Evolutionary conservation across 1,284 basidiomycete species (phyloP).

Genomic region (Athelia sp.): DNA sequence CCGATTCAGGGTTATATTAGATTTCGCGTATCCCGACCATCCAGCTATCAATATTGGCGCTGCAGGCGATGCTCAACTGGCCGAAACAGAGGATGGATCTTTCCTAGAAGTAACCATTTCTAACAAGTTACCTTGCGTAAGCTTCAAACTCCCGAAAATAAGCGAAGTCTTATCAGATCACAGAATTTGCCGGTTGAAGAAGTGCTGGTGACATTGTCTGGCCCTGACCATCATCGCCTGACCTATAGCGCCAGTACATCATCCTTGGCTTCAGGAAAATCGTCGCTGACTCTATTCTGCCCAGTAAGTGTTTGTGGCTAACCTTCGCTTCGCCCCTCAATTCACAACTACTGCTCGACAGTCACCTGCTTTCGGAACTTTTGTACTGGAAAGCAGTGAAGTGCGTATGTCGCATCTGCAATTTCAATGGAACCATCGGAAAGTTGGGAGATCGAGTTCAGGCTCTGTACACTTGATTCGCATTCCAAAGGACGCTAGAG

Average conservation of each 20-base stretch:
- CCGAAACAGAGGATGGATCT: constrained; percentile 60
- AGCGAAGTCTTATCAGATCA: constrained; percentile 7
- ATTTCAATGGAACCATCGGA: constrained; percentile 53
- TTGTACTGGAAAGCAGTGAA: constrained; percentile 55
- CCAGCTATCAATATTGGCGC: constrained; percentile 55
- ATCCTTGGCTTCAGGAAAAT: constrained; percentile 47
- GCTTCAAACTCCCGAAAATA: constrained; percentile 18
- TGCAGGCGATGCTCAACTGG: constrained; percentile 37
- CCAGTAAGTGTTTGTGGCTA: constrained; percentile 43
- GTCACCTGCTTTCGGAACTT: constrained; percentile 63
- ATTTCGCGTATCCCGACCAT: constrained; percentile 63
- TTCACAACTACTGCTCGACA: constrained; percentile 31
- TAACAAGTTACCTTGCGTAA: constrained; percentile 72
- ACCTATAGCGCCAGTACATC: constrained; percentile 37
- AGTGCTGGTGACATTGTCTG: constrained; percentile 44
- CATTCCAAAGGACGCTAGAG: constrained; percentile 54
- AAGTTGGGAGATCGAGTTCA: constrained; percentile 22
- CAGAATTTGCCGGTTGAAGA: constrained; percentile 48
- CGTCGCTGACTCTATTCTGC: constrained; percentile 55
- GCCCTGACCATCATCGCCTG: constrained; percentile 53
- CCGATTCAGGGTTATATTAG: constrained; percentile 36
- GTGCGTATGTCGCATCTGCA: constrained; percentile 51
- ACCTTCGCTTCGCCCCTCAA: too few relatives aligned
- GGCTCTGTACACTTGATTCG: constrained; percentile 34
- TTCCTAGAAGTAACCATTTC: constrained; percentile 50